Evolutionary conservation across 805 yeast genomes (phyloP).

Genomic region (Suhomyces sp.): DNA sequence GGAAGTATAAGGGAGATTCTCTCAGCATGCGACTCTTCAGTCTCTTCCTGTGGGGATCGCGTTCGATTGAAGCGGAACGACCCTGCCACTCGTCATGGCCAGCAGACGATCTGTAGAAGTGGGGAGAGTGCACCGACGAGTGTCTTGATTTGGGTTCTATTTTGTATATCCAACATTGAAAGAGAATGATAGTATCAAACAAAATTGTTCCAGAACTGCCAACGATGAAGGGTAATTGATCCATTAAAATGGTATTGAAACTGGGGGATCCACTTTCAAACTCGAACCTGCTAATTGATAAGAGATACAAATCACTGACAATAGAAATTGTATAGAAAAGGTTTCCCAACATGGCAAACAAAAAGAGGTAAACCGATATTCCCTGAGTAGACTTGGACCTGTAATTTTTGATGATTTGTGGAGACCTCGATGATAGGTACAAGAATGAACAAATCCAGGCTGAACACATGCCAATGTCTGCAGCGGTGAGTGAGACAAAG

Average conservation of each 20-base stretch:
- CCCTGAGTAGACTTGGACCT: conserved; percentile 32
- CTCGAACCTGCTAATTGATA: conserved; percentile 2
- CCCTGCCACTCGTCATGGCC: neutral
- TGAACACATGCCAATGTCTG: conserved; percentile 24
- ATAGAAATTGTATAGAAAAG: conserved; percentile 35
- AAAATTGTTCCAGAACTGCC: conserved; percentile 55
- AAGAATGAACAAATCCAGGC: conserved; percentile 37
- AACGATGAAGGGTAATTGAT: conserved; percentile 76
- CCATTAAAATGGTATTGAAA: conserved; percentile 25
- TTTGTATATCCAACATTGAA: conserved; percentile 31
- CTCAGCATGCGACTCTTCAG: too few species aligned
- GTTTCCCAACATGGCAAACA: conserved; percentile 39
- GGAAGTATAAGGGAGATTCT: conserved; percentile 22
- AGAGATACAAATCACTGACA: conserved; percentile 28
- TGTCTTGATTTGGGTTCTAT: neutral
- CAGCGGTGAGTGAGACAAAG: conserved; percentile 3
- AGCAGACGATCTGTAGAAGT: neutral
- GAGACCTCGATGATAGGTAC: conserved; percentile 33
- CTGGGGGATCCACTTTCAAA: conserved; percentile 13
- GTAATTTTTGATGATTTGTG: conserved; percentile 37
- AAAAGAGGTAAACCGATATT: conserved; percentile 32
- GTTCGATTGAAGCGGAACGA: too few species aligned
- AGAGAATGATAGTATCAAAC: conserved; percentile 30
- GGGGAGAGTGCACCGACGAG: neutral
- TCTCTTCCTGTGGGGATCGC: too few species aligned